Evolutionary conservation across 2,329 filamentous ascomycete species (phyloP).

Genomic region (Hymenotorrendiella dingleyae): DNA sequence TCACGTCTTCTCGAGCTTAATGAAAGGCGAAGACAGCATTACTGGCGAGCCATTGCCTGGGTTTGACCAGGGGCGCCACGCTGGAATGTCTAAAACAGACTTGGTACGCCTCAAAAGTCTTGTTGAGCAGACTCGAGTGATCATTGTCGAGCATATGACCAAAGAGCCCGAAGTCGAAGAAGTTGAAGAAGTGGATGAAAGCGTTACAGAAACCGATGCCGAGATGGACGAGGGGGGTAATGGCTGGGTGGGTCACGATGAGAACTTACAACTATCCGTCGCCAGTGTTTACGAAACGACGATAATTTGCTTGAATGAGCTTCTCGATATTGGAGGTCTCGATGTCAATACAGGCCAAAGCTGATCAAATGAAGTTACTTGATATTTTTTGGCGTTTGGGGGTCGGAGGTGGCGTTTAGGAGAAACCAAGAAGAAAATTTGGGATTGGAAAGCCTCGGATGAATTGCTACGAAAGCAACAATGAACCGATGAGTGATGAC

Average conservation of each 20-base stretch:
- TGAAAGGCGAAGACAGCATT: constrained; percentile 61
- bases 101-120: constrained; percentile 83
- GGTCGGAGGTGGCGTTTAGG: no score
- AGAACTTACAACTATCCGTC: constrained; percentile 61
- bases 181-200: constrained; percentile 37
- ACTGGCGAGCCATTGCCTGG: constrained; percentile 63
- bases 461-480: no score
- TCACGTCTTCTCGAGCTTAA: constrained; percentile 70
- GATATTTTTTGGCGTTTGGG: no score
- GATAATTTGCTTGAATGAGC: constrained; percentile 66
- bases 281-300: constrained; percentile 76
- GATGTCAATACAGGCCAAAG: neutral
- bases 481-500: no score
- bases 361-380: no score
- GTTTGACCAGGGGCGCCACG: constrained; percentile 52
- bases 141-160: constrained; percentile 63
- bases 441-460: no score
- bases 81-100: constrained; percentile 69
- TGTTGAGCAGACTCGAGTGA: constrained; percentile 67
- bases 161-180: constrained; percentile 39
- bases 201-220: constrained; percentile 14
- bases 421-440: no score
- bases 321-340: constrained; percentile 39
- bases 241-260: constrained; percentile 36
- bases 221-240: constrained; percentile 22